phyloP scores from a whole-genome alignment of 306 rosid species.

The Oxytropis ochrocephala region DNA sequence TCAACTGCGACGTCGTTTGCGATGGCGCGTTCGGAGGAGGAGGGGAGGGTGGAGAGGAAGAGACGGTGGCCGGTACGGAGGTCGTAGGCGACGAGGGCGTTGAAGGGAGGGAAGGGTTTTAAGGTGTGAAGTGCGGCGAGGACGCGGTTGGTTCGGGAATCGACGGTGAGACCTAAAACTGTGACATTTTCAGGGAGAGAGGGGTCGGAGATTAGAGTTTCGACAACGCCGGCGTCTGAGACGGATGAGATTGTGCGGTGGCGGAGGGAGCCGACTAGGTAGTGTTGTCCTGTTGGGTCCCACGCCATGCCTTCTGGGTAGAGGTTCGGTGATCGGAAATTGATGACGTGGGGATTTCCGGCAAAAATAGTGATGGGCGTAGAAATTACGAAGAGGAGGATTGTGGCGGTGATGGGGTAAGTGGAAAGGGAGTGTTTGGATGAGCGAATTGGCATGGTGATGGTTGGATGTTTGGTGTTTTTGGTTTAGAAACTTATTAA shows the following conservation, averaged over 20 bases:
- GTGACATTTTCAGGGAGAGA: conserved; percentile 67
- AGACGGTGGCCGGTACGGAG: conserved; percentile 46
- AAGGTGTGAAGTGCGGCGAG: conserved; percentile 51
- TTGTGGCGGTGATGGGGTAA: not conserved
- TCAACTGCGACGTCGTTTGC: conserved; percentile 77
- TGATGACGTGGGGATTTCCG: conserved; percentile 42
- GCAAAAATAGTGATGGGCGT: conserved; percentile 27
- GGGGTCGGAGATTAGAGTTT: conserved; percentile 57
- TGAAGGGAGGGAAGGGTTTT: conserved; percentile 46
- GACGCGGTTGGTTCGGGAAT: conserved; percentile 49
- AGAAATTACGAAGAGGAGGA: conserved; percentile 18
- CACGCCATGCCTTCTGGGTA: conserved; percentile 60
- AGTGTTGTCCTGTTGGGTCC: conserved; percentile 64
- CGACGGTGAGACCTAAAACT: conserved; percentile 59
- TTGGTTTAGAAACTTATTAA: not conserved
- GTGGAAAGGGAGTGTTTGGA: conserved; percentile 4
- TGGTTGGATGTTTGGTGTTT: not conserved
- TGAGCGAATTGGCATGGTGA: conserved; percentile 7
- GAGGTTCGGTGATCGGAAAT: conserved; percentile 68
- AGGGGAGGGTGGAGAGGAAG: conserved; percentile 52
- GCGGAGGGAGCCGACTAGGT: conserved; percentile 53
- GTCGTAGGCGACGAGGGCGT: conserved; percentile 87
- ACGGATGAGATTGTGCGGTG: conserved; percentile 53
- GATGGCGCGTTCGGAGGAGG: not conserved
- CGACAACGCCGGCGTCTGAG: conserved; percentile 68